Percentiles rank a stretch among this genome's conserved stretches.
Evolutionary conservation across 1,284 basidiomycete genomes (phyloP).

Genomic region (Vanrija sp.): DNA sequence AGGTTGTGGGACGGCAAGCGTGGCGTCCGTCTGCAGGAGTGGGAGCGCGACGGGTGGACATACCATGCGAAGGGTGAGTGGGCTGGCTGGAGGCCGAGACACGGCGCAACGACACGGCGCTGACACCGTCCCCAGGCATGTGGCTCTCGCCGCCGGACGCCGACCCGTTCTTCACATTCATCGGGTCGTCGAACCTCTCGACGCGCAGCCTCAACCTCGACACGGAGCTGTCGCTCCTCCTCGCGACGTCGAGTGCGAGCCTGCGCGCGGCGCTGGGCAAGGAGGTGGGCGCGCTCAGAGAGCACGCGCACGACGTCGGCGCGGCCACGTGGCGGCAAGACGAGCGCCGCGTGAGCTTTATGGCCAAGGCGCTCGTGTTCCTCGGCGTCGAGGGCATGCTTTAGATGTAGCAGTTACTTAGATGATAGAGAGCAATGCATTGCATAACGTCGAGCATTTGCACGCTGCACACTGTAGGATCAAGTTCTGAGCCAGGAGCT

Average conservation of each 20-base stretch:
- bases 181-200: slow-evolving; percentile 95
- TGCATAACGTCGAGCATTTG: background rate
- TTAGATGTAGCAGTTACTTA: slow-evolving; percentile 11
- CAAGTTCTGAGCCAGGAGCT: too few relatives aligned
- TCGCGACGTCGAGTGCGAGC: slow-evolving; percentile 61
- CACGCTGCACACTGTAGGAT: too few relatives aligned
- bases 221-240: slow-evolving; percentile 84
- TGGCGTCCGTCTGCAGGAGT: slow-evolving; percentile 74
- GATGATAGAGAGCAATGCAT: too few relatives aligned
- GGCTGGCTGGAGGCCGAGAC: too few relatives aligned
- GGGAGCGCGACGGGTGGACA: slow-evolving; percentile 90
- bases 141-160: slow-evolving; percentile 62
- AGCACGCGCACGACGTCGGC: slow-evolving; percentile 51
- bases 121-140: too few relatives aligned
- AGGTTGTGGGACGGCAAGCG: slow-evolving; percentile 52
- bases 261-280: slow-evolving; percentile 47
- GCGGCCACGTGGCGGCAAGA: slow-evolving; percentile 50
- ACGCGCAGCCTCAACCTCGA: slow-evolving; percentile 86
- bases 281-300: slow-evolving; percentile 52
- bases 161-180: slow-evolving; percentile 71
- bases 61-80: slow-evolving; percentile 94
- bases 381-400: slow-evolving; percentile 49
- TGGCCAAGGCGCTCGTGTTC: slow-evolving; percentile 63
- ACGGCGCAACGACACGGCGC: too few relatives aligned
- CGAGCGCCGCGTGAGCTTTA: slow-evolving; percentile 64